These are phyloP conservation scores for Pythium sukuiense DNA, from an alignment of 352 stramenopile species.

Conservation along the genomic window DNA sequence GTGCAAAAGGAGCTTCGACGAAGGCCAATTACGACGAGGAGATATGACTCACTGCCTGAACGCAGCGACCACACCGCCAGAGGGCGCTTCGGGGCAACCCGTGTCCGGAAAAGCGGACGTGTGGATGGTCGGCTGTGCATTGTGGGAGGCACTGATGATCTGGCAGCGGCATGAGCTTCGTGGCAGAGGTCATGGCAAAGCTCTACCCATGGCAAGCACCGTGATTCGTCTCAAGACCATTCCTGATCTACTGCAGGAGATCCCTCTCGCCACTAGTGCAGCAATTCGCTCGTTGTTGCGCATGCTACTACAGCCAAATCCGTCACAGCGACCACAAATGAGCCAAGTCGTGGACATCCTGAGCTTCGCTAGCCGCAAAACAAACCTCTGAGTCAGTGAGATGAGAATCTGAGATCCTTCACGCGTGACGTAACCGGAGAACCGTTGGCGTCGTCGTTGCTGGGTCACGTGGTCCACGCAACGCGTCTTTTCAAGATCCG, in stretches of 20 bases:
- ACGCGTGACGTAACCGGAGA: neutral
- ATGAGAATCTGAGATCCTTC: neutral
- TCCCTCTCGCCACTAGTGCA: constrained; percentile 47
- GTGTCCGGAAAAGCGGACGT: constrained; percentile 51
- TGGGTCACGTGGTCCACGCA: constrained; percentile 28
- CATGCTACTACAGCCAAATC: constrained; percentile 65
- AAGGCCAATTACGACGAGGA: constrained; percentile 25
- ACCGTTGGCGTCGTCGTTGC: constrained; percentile 4
- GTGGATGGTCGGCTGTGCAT: constrained; percentile 65
- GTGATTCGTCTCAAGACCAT: constrained; percentile 44
- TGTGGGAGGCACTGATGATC: constrained; percentile 56
- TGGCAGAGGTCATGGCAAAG: neutral
- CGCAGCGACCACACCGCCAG: constrained; percentile 41
- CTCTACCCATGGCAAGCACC: neutral
- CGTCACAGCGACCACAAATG: constrained; percentile 54
- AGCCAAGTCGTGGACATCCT: constrained; percentile 60
- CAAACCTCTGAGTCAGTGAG: neutral
- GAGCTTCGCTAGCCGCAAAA: constrained; percentile 34
- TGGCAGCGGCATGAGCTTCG: constrained; percentile 48
- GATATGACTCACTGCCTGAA: constrained; percentile 46
- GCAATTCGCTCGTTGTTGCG: constrained; percentile 53
- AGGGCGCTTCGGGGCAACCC: constrained; percentile 25
- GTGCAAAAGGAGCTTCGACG: constrained; percentile 46
- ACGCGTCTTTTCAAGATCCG: constrained; percentile 29
- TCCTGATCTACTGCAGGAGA: constrained; percentile 41